Conservation (phyloP, 192 early-diverging fungal species). For the Pecoramyces ruminantium region DNA sequence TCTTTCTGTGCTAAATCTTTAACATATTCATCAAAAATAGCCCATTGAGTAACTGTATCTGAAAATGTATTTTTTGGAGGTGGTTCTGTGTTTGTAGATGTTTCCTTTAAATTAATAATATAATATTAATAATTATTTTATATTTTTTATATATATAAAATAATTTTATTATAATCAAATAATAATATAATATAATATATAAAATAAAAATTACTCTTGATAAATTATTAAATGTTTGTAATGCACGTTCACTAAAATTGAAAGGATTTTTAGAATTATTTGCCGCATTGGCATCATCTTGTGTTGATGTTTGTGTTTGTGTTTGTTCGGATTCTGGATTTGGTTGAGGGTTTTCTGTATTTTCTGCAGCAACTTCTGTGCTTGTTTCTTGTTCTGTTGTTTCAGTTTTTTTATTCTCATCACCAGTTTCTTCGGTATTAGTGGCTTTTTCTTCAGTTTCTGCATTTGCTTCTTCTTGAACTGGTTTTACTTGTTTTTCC, state of each 20-base stretch:
- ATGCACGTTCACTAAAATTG: slow-evolving; percentile 40
- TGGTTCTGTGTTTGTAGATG: slow-evolving; percentile 41
- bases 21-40: slow-evolving; percentile 43
- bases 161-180: slow-evolving; percentile 1
- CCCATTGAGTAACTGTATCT: slow-evolving; percentile 40
- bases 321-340: not conserved
- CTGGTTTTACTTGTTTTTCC: not conserved
- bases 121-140: too few species aligned
- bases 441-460: slow-evolving; percentile 6
- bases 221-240: slow-evolving; percentile 43
- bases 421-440: slow-evolving; percentile 3
- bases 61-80: slow-evolving; percentile 30
- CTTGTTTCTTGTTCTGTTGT: not conserved
- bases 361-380: not conserved
- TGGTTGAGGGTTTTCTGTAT: not conserved
- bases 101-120: too few species aligned
- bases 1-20: slow-evolving; percentile 40
- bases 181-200: too few species aligned
- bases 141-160: too few species aligned
- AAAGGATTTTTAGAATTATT: slow-evolving; percentile 23
- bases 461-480: not conserved
- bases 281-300: slow-evolving; percentile 19
- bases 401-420: slow-evolving; percentile 2
- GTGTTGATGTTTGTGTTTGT: slow-evolving; percentile 8
- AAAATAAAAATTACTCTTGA: slow-evolving; percentile 20